Percentiles rank a stretch among this genome's conserved stretches.
Evolutionary conservation across 2,329 filamentous ascomycete species (phyloP).

Genomic region (Scortechinia acanthostroma): DNA sequence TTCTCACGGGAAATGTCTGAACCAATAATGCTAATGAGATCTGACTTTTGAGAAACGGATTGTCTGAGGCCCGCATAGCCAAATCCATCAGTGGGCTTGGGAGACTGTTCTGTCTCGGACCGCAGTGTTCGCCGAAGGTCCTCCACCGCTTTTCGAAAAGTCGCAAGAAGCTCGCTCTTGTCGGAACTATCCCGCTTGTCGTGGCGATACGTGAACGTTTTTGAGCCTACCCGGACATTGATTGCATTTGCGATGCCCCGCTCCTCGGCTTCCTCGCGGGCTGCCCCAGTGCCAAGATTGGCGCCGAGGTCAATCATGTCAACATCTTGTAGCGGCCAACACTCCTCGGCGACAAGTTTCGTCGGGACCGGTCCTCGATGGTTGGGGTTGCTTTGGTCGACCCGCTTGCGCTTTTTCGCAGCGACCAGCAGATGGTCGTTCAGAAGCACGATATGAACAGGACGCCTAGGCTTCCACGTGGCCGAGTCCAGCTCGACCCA

Average conservation of each 20-base stretch:
- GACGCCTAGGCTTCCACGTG: slow-evolving; percentile 66
- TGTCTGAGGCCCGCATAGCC: slow-evolving; percentile 49
- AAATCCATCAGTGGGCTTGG: slow-evolving; percentile 47
- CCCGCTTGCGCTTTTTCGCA: slow-evolving; percentile 60
- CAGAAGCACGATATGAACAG: slow-evolving; percentile 62
- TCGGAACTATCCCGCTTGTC: slow-evolving; percentile 49
- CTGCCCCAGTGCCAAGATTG: slow-evolving; percentile 9
- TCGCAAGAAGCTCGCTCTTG: slow-evolving; percentile 58
- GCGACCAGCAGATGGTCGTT: slow-evolving; percentile 71
- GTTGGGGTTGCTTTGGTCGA: slow-evolving; percentile 33
- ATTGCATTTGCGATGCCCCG: slow-evolving; percentile 48
- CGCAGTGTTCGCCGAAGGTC: slow-evolving; percentile 59
- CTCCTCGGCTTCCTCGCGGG: slow-evolving; percentile 21
- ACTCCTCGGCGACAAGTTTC: slow-evolving; percentile 64
- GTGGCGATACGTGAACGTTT: slow-evolving; percentile 66
- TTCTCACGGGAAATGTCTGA: slow-evolving; percentile 40
- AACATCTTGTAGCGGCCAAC: slow-evolving; percentile 66
- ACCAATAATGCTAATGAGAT: slow-evolving; percentile 30
- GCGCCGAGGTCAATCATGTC: slow-evolving; percentile 61
- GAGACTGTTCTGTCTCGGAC: slow-evolving; percentile 55
- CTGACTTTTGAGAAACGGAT: slow-evolving; percentile 42
- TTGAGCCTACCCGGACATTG: slow-evolving; percentile 58
- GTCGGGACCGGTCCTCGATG: slow-evolving; percentile 22
- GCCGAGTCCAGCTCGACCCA: slow-evolving; percentile 72
- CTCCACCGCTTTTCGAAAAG: slow-evolving; percentile 64